These are phyloP conservation scores for Peziza echinospora DNA, from an alignment of 495 filamentous ascomycete species.

Conservation along the genomic window DNA sequence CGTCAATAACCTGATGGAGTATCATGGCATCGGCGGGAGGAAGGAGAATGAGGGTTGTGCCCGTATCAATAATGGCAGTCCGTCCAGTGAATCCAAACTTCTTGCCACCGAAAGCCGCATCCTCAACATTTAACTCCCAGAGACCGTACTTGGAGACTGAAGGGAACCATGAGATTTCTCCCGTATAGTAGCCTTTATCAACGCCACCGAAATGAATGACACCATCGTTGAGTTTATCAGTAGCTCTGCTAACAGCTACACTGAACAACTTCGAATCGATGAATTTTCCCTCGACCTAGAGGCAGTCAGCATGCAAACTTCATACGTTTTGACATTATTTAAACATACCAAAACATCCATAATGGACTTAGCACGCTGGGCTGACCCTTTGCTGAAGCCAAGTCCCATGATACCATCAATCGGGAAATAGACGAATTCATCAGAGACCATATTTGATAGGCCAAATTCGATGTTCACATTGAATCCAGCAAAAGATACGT, in stretches of 20 bases:
- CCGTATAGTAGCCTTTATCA: slow-evolving; percentile 41
- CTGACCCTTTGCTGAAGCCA: slow-evolving; percentile 28
- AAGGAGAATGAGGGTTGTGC: slow-evolving; percentile 53
- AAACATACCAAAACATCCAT: slow-evolving; percentile 33
- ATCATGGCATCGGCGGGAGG: slow-evolving; percentile 39
- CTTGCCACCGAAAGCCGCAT: slow-evolving; percentile 35
- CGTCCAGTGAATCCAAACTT: slow-evolving; percentile 27
- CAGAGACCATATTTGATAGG: slow-evolving; percentile 38
- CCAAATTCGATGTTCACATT: slow-evolving; percentile 43
- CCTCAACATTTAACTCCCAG: slow-evolving; percentile 52
- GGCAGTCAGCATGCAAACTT: not conserved
- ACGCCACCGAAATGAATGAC: slow-evolving; percentile 54
- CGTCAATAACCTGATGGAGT: slow-evolving; percentile 44
- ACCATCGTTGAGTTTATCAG: slow-evolving; percentile 45
- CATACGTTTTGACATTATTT: not conserved
- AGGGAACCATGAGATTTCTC: slow-evolving; percentile 40
- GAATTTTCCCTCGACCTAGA: slow-evolving; percentile 27
- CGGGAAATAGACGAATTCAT: slow-evolving; percentile 50
- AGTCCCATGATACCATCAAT: slow-evolving; percentile 77
- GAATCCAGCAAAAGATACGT: slow-evolving; percentile 39
- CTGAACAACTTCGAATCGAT: slow-evolving; percentile 45
- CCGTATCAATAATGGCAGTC: slow-evolving; percentile 56
- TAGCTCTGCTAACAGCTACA: slow-evolving; percentile 39
- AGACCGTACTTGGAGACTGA: slow-evolving; percentile 22
- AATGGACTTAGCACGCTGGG: slow-evolving; percentile 33